Conservation (phyloP, 306 rosid genomes). For the Quillaja saponaria region DNA sequence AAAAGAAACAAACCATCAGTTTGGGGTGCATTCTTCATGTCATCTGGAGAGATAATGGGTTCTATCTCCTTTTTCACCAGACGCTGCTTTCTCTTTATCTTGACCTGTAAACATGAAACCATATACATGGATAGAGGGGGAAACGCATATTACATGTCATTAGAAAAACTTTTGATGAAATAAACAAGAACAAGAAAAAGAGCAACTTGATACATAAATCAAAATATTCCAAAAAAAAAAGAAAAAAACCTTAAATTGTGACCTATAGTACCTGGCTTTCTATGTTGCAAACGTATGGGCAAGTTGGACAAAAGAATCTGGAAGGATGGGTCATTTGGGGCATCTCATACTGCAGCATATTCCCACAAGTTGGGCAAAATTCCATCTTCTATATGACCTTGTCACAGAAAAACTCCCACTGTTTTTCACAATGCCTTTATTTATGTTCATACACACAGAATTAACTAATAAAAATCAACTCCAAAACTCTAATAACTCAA, state of each 20-base stretch:
- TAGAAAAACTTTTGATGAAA: background rate
- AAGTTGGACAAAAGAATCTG: slow-evolving; percentile 60
- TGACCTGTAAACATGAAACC: slow-evolving; percentile 41
- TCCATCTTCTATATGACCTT: slow-evolving; percentile 43
- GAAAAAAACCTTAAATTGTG: too few relatives aligned
- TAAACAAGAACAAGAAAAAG: background rate
- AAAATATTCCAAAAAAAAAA: background rate
- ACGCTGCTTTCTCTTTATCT: slow-evolving; percentile 59
- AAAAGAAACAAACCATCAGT: slow-evolving; percentile 47
- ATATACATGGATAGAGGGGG: background rate
- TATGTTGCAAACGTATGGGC: slow-evolving; percentile 60
- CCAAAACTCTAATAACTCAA: too few relatives aligned
- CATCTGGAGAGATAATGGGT: slow-evolving; percentile 50
- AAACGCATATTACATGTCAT: background rate
- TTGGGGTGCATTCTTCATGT: slow-evolving; percentile 57
- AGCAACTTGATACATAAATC: background rate
- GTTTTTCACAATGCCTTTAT: background rate
- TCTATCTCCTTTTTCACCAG: slow-evolving; percentile 58
- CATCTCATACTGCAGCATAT: slow-evolving; percentile 55
- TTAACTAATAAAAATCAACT: too few relatives aligned
- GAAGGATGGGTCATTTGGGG: slow-evolving; percentile 47
- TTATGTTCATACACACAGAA: background rate
- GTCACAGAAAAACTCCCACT: slow-evolving; percentile 10
- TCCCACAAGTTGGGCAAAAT: slow-evolving; percentile 67
- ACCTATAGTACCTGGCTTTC: slow-evolving; percentile 50